These are phyloP conservation scores for Rhodomyrtus tomentosa DNA, from an alignment of 345 rosid species.

Conservation along the genomic window DNA sequence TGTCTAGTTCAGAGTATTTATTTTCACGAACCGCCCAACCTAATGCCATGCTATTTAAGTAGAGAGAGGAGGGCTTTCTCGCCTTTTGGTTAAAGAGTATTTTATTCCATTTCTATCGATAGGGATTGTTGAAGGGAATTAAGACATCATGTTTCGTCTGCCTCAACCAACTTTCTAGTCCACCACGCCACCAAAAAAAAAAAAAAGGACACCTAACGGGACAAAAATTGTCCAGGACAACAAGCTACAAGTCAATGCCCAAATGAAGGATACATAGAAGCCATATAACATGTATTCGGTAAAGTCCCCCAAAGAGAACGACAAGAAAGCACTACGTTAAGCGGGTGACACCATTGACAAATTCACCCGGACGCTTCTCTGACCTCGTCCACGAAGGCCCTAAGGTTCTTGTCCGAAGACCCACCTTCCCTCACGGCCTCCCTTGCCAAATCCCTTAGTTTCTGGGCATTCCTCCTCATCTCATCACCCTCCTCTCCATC, in stretches of 20 bases:
- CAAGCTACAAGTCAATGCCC: not conserved
- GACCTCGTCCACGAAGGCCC: slow-evolving; percentile 1
- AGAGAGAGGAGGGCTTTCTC: too few relatives aligned
- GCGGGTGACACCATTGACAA: not conserved
- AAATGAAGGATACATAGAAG: not conserved
- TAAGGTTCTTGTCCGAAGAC: slow-evolving; percentile 7
- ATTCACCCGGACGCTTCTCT: not conserved
- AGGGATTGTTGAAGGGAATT: too few relatives aligned
- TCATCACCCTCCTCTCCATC: slow-evolving; percentile 5
- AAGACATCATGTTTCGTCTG: too few relatives aligned
- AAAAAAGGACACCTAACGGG: not conserved
- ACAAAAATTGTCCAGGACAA: not conserved
- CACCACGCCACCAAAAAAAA: not conserved
- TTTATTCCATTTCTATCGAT: too few relatives aligned
- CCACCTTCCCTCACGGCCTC: slow-evolving; percentile 16
- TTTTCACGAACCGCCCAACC: too few relatives aligned
- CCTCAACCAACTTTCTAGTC: too few relatives aligned
- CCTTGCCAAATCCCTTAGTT: slow-evolving; percentile 18
- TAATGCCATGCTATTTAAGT: too few relatives aligned
- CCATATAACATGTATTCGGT: not conserved
- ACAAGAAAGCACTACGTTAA: not conserved
- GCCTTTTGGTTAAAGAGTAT: too few relatives aligned
- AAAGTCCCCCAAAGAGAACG: not conserved
- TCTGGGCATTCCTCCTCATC: slow-evolving; percentile 10
- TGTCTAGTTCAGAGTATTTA: too few relatives aligned